A percentile compares a stretch with the other conserved stretches of the same genome.
These are phyloP conservation scores for Catharanthus roseus DNA, from an alignment of 257 asterid genomes.

Conservation along the genomic window DNA sequence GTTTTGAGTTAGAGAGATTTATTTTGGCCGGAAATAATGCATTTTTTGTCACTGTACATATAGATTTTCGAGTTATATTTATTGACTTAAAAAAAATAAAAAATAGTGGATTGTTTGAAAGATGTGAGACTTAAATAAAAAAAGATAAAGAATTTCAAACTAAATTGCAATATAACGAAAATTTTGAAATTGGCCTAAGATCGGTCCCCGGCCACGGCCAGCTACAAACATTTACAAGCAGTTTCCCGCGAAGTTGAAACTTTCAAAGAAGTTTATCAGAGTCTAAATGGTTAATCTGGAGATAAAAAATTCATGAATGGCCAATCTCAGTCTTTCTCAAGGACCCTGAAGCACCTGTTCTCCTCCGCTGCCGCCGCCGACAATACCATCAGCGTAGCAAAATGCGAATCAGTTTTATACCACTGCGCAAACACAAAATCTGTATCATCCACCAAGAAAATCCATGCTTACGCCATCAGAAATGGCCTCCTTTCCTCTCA, in stretches of 20 bases:
- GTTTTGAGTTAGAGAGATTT: too few relatives aligned
- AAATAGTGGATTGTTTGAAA: too few relatives aligned
- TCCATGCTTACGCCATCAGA: constrained; percentile 56
- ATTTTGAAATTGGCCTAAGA: too few relatives aligned
- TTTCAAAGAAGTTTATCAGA: background rate
- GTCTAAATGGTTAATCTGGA: background rate
- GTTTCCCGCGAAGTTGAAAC: background rate
- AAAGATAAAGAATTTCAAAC: too few relatives aligned
- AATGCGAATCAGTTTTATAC: constrained; percentile 58
- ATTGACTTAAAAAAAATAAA: too few relatives aligned
- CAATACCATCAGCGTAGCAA: constrained; percentile 17
- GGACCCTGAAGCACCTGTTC: constrained; percentile 38
- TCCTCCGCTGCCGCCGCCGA: constrained; percentile 21
- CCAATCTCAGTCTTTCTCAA: constrained; percentile 35
- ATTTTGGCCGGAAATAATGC: too few relatives aligned
- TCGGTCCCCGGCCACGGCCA: too few relatives aligned
- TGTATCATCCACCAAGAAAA: constrained; percentile 44
- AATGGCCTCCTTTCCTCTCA: constrained; percentile 43
- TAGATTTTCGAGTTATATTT: too few relatives aligned
- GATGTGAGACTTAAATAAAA: too few relatives aligned
- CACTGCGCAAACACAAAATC: constrained; percentile 63
- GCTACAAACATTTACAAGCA: too few relatives aligned
- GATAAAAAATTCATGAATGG: constrained; percentile 31
- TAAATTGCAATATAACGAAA: too few relatives aligned
- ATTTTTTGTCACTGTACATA: too few relatives aligned